Conservation (phyloP, 768 basidiomycete genomes). For the Boletus subcaerulescens region DNA sequence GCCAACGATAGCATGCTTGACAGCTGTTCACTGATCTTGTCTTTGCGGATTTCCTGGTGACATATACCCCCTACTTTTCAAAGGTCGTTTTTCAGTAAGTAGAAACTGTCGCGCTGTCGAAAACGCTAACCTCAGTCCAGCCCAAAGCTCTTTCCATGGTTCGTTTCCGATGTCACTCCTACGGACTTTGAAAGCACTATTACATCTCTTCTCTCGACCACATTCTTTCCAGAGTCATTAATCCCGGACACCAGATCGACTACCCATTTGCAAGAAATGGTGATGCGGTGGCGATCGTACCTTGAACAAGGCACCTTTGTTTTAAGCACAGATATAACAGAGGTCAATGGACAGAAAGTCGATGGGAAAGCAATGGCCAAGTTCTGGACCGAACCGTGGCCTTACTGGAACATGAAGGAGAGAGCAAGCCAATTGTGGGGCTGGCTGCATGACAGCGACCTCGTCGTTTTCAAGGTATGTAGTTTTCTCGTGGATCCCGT, state of each 20-base stretch:
- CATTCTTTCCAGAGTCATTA: slow-evolving; percentile 53
- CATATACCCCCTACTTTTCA: slow-evolving; percentile 78
- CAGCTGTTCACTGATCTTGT: slow-evolving; percentile 93
- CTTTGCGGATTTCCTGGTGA: slow-evolving; percentile 90
- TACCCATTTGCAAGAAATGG: slow-evolving; percentile 55
- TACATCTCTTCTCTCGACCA: slow-evolving; percentile 47
- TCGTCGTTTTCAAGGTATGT: slow-evolving; percentile 83
- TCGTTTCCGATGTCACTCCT: slow-evolving; percentile 93
- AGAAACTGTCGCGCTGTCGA: not conserved
- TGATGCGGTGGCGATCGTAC: slow-evolving; percentile 68
- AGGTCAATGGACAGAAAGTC: slow-evolving; percentile 20
- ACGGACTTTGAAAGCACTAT: slow-evolving; percentile 71
- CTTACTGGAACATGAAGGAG: slow-evolving; percentile 71
- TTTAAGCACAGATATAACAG: slow-evolving; percentile 47
- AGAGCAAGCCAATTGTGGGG: slow-evolving; percentile 51
- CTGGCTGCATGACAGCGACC: slow-evolving; percentile 49
- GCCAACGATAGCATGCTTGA: not conserved
- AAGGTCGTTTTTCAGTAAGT: slow-evolving; percentile 89
- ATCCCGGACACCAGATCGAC: slow-evolving; percentile 26
- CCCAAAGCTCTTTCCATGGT: slow-evolving; percentile 95
- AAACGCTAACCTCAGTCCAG: slow-evolving; percentile 38
- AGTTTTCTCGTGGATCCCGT: not conserved
- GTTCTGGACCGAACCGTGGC: slow-evolving; percentile 75
- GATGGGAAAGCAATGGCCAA: slow-evolving; percentile 29
- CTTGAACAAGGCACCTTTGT: slow-evolving; percentile 68